These are phyloP conservation scores for Botrytis sinoallii DNA, from an alignment of 2,329 filamentous ascomycete genomes.

Conservation along the genomic window DNA sequence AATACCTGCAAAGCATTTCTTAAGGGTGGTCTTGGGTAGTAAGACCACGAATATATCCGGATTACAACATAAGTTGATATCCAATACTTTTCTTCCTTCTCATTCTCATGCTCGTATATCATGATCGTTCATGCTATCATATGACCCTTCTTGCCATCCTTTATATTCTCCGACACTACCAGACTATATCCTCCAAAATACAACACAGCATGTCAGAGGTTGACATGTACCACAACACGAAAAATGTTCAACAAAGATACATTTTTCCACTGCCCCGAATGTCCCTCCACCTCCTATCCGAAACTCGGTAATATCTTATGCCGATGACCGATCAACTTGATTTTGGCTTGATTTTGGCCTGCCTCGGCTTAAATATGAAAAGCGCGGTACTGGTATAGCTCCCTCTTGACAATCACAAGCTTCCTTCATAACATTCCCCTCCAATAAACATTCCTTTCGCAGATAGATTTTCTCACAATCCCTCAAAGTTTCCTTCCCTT, in stretches of 20 bases:
- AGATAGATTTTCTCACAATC: not conserved
- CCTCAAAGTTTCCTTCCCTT: not conserved
- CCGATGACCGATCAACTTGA: not conserved
- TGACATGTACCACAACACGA: not conserved
- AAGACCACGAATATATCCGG: not conserved
- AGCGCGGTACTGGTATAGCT: not conserved
- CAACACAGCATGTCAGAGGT: not conserved
- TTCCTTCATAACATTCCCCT: not conserved
- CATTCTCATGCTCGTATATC: not conserved
- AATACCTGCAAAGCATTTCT: not conserved
- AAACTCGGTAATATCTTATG: slow-evolving; percentile 5
- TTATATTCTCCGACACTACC: not conserved
- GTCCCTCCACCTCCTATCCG: slow-evolving; percentile 8
- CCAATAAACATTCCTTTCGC: not conserved
- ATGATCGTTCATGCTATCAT: slow-evolving; percentile 5
- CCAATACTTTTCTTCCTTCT: not conserved
- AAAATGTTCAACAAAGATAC: not conserved
- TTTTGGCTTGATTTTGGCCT: slow-evolving; percentile 9
- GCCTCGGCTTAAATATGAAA: slow-evolving; percentile 14
- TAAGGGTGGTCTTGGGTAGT: not conserved
- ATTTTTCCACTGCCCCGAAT: not conserved
- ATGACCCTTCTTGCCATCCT: not conserved
- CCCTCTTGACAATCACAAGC: slow-evolving; percentile 7
- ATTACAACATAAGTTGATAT: not conserved
- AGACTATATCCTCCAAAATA: not conserved